Evolutionary conservation across 306 rosid species (phyloP), one percentile per base, ranked within the genome.

Genomic region (Cucurbita ficifolia): DNA sequence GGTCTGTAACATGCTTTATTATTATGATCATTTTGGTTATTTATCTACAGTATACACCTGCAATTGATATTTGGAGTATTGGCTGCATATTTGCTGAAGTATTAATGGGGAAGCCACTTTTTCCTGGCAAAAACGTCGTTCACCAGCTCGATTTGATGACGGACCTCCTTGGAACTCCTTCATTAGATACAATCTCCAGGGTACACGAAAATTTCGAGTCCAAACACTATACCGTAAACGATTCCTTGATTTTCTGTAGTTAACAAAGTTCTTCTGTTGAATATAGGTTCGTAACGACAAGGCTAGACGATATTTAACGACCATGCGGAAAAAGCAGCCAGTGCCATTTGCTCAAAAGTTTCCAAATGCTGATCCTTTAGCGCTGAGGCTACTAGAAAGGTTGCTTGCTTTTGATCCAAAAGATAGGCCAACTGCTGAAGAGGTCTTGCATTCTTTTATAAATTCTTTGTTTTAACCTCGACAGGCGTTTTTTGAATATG

Each of bases 81-180:
- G 98, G 98, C 71, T 93, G 96, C 84, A 93, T 93, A 75, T 93
- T 93, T 75, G 97, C 98, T 18, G 98, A 93, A 81, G 96, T 87
- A 65, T 81, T 93, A 76, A 85, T 85, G 18, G 98, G 98, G 79
- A 93, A 87, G 84, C 98, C 96, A 8, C 96, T 93, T 81, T 90
- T 93, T 75, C 98, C 98, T 53, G 98, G 98, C 75, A 93, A 93
- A 86, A 90, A 88, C 76, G 97, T 93, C 43, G 97, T 90, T 48
- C 98, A 93, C 82, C 98, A 93, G 82, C 86, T 93, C 77, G 98
- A 93, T 85, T 80, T 93, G 82, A 93, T 93, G 88, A 88, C 97
- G 19, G 97, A 93, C 86, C 81, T 93, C 50, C 97, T 93, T 48
- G 98, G 98, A 21, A 90, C 97, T 22, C 98, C 98, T 24, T 83